Percentiles rank a stretch among this genome's conserved stretches.
These are phyloP conservation scores for Ophiocordyceps camponoti-leonardi DNA, from an alignment of 2,329 filamentous ascomycete genomes.

Conservation along the genomic window DNA sequence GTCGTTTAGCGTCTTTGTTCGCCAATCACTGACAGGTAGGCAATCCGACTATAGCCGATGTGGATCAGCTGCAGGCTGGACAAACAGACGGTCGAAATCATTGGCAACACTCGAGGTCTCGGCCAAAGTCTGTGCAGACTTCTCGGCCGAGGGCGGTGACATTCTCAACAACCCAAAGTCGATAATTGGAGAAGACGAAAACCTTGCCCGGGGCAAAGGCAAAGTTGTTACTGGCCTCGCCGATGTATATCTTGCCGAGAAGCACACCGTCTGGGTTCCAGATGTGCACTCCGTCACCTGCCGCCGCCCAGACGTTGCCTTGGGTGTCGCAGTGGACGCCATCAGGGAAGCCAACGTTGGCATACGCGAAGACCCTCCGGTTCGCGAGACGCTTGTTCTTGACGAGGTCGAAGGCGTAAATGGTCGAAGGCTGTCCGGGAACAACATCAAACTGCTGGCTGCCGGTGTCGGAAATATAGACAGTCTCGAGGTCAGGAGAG, in stretches of 20 bases:
- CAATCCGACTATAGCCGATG: too few species aligned
- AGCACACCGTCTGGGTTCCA: slow-evolving; percentile 27
- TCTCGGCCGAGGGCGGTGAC: slow-evolving; percentile 6
- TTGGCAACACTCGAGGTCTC: slow-evolving; percentile 1
- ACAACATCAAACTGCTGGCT: slow-evolving; percentile 4
- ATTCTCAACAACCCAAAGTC: slow-evolving; percentile 5
- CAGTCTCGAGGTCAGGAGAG: slow-evolving; percentile 30
- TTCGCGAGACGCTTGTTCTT: slow-evolving; percentile 10
- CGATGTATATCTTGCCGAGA: slow-evolving; percentile 33
- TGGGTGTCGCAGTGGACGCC: slow-evolving; percentile 38
- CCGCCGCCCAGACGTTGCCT: slow-evolving; percentile 36
- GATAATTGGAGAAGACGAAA: slow-evolving; percentile 5
- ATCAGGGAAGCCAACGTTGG: slow-evolving; percentile 36
- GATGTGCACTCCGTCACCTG: slow-evolving; percentile 30
- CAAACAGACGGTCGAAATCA: background rate
- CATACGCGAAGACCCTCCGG: slow-evolving; percentile 38
- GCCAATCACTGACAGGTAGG: too few species aligned
- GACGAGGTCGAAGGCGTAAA: slow-evolving; percentile 4
- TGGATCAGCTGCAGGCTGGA: background rate
- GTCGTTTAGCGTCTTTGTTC: too few species aligned
- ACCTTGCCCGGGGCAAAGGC: slow-evolving; percentile 5
- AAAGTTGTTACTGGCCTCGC: slow-evolving; percentile 5
- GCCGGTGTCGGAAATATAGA: slow-evolving; percentile 42
- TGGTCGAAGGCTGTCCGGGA: slow-evolving; percentile 1
- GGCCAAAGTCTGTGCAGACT: slow-evolving; percentile 8